Percentiles rank a stretch among this genome's conserved stretches.
Evolutionary conservation across 495 filamentous ascomycete genomes (phyloP).

Genomic region (Xylaria grammica): DNA sequence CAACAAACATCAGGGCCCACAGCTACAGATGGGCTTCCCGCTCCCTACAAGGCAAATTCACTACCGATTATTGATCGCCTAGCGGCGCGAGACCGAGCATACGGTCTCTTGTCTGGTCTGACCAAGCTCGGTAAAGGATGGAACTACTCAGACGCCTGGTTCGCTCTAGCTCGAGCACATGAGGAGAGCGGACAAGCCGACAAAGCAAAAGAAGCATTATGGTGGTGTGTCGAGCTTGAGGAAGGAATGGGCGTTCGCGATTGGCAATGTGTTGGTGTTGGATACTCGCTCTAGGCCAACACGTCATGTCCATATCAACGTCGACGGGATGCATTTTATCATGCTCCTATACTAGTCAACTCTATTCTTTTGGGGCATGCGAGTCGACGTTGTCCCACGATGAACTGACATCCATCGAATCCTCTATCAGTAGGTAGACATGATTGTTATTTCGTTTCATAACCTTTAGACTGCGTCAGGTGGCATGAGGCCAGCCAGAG

Average conservation of each 20-base stretch:
- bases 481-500: not conserved
- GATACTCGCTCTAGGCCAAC: constrained; percentile 59
- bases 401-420: not conserved
- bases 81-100: constrained; percentile 86
- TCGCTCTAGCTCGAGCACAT: constrained; percentile 80
- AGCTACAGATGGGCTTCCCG: constrained; percentile 43
- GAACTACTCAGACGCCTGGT: constrained; percentile 96
- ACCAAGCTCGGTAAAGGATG: constrained; percentile 88
- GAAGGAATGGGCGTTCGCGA: constrained; percentile 65
- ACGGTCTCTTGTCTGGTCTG: constrained; percentile 75
- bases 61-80: constrained; percentile 74
- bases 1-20: constrained; percentile 16
- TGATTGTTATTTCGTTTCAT: constrained; percentile 6
- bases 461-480: not conserved
- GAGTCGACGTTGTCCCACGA: not conserved
- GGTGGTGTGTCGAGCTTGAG: constrained; percentile 79
- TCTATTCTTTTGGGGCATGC: not conserved
- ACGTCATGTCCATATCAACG: constrained; percentile 13
- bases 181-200: constrained; percentile 82
- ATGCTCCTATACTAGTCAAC: constrained; percentile 6
- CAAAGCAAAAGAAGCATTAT: constrained; percentile 77
- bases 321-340: not conserved
- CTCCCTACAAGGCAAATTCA: constrained; percentile 53
- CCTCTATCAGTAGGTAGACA: not conserved
- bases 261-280: constrained; percentile 60